Evolutionary conservation across 805 yeast species (phyloP).

Genomic region (Yarrowia porcina): DNA sequence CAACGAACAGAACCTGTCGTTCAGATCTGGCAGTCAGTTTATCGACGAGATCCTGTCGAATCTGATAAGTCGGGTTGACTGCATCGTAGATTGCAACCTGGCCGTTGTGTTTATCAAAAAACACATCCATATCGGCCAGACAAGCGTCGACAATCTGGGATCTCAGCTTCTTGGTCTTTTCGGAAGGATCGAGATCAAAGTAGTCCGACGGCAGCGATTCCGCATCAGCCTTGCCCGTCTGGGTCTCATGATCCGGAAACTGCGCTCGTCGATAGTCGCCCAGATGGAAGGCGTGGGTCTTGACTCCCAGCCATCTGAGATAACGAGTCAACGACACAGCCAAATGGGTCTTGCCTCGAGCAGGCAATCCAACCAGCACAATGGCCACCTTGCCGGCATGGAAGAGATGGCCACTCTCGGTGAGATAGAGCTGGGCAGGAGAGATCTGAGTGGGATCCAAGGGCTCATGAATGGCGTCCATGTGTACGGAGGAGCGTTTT

Average conservation of each 20-base stretch:
- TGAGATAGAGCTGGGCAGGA: conserved; percentile 90
- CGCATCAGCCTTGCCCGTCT: conserved; percentile 38
- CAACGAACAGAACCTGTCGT: conserved; percentile 82
- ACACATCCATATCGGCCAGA: conserved; percentile 62
- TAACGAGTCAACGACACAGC: conserved; percentile 90
- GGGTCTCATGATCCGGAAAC: conserved; percentile 26
- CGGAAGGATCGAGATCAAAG: conserved; percentile 52
- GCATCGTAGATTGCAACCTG: conserved; percentile 97
- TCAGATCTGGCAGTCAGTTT: conserved; percentile 51
- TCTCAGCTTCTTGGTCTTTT: conserved; percentile 53
- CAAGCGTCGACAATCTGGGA: conserved; percentile 60
- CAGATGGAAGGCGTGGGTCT: conserved; percentile 84
- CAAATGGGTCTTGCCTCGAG: conserved; percentile 90
- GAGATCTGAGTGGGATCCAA: conserved; percentile 64
- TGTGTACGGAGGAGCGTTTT: conserved; percentile 28
- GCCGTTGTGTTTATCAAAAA: conserved; percentile 73
- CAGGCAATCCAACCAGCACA: conserved; percentile 88
- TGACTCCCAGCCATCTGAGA: conserved; percentile 93
- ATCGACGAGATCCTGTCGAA: conserved; percentile 57
- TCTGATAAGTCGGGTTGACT: conserved; percentile 73
- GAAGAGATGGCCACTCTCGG: conserved; percentile 86
- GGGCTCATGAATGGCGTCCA: conserved; percentile 66
- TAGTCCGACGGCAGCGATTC: conserved; percentile 62
- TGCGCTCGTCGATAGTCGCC: conserved; percentile 76
- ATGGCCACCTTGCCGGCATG: conserved; percentile 94